Evolutionary conservation across 2,329 filamentous ascomycete species (phyloP).

Genomic region (Aplosporella prunicola): DNA sequence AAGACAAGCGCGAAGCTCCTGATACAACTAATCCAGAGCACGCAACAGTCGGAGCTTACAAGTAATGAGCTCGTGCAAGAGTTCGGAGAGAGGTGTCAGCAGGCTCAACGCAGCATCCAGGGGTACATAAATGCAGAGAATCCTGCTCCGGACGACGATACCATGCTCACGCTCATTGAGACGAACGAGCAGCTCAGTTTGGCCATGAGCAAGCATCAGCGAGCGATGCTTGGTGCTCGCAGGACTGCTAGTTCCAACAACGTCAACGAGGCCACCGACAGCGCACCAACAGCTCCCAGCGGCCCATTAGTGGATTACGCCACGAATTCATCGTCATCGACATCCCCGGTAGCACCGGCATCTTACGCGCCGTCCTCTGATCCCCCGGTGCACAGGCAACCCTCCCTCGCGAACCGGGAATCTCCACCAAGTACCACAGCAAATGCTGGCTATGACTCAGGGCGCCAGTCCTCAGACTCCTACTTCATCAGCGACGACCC

Average conservation of each 20-base stretch:
- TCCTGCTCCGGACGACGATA: constrained; percentile 81
- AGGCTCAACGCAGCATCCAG: constrained; percentile 73
- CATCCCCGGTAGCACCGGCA: not conserved
- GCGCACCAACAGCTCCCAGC: constrained; percentile 10
- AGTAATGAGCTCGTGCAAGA: constrained; percentile 84
- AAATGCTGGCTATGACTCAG: not conserved
- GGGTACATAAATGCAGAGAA: constrained; percentile 72
- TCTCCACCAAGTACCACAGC: no score
- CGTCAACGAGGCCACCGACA: not conserved
- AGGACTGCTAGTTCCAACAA: constrained; percentile 22
- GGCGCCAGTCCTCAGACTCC: not conserved
- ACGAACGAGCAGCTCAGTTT: constrained; percentile 85
- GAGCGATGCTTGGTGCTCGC: constrained; percentile 57
- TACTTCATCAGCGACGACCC: constrained; percentile 28
- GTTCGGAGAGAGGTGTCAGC: constrained; percentile 77
- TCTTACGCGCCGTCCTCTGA: constrained; percentile 1
- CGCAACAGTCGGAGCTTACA: constrained; percentile 64
- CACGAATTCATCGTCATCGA: not conserved
- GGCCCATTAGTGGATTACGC: no score
- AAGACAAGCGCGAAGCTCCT: constrained; percentile 83
- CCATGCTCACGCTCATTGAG: constrained; percentile 86
- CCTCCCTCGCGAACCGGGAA: not conserved
- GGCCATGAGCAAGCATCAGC: constrained; percentile 74
- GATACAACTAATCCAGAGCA: constrained; percentile 84
- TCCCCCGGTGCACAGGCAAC: constrained; percentile 2